A percentile compares a stretch with the other conserved stretches of the same genome.
Conservation (phyloP, 768 basidiomycete species). For the Amanita muscaria region DNA sequence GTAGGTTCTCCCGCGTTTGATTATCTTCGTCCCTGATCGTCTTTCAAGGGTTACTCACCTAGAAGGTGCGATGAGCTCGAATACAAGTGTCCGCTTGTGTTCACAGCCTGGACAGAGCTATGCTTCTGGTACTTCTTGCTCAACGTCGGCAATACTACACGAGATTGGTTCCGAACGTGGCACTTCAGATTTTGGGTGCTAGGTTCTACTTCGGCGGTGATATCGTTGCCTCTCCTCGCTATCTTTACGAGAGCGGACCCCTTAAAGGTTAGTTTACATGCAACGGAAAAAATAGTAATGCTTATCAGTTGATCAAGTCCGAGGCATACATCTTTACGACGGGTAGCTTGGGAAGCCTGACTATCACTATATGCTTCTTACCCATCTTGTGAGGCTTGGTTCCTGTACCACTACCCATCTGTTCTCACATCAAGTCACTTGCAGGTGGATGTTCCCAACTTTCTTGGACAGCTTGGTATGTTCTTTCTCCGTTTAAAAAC, state of each 20-base stretch:
- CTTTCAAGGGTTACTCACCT: constrained; percentile 60
- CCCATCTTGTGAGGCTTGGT: constrained; percentile 49
- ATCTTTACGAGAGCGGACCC: constrained; percentile 52
- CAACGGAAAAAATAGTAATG: constrained; percentile 2
- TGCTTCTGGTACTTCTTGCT: constrained; percentile 86
- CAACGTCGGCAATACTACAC: constrained; percentile 50
- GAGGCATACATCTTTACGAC: constrained; percentile 64
- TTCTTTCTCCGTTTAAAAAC: constrained; percentile 1
- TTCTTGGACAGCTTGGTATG: constrained; percentile 57
- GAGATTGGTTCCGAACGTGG: constrained; percentile 67
- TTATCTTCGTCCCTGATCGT: not conserved
- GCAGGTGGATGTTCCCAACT: constrained; percentile 55
- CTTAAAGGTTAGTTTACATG: constrained; percentile 37
- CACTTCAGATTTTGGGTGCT: constrained; percentile 71
- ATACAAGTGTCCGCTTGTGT: not conserved
- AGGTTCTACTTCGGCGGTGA: constrained; percentile 51
- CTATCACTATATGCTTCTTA: constrained; percentile 65
- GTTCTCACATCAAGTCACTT: constrained; percentile 9
- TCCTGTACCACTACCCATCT: constrained; percentile 2
- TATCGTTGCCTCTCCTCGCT: constrained; percentile 65
- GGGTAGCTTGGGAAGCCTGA: constrained; percentile 61
- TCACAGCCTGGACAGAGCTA: constrained; percentile 39
- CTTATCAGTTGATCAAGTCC: constrained; percentile 31
- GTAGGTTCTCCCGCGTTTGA: constrained; percentile 30
- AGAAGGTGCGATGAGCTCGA: constrained; percentile 44